These are phyloP conservation scores for Carex littledalei DNA, from an alignment of 176 grass and related monocot species.

Conservation along the genomic window DNA sequence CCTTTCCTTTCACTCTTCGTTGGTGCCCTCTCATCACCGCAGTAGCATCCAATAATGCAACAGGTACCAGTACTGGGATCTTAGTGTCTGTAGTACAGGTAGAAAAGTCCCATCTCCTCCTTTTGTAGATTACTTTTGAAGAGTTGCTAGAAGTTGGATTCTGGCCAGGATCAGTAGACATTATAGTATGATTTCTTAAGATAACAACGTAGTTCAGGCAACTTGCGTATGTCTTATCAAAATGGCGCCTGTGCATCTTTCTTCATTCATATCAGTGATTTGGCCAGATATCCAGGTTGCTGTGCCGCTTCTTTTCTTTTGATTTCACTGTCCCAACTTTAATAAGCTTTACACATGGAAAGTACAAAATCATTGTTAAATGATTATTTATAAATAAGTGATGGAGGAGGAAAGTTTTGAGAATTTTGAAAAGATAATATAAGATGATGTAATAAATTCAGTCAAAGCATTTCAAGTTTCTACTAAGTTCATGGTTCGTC, in stretches of 20 bases:
- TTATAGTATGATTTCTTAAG: slow-evolving; percentile 1
- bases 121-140: not conserved
- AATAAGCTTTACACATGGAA: not conserved
- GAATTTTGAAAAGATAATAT: not conserved
- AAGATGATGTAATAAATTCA: not conserved
- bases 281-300: not conserved
- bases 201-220: not conserved
- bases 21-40: not conserved
- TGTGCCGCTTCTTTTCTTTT: not conserved
- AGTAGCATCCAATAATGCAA: not conserved
- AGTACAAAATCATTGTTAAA: not conserved
- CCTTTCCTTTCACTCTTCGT: slow-evolving; percentile 6
- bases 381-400: not conserved
- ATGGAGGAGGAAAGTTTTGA: not conserved
- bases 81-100: not conserved
- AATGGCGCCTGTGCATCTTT: not conserved
- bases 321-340: not conserved
- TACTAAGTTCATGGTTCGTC: not conserved
- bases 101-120: not conserved
- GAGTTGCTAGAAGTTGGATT: not conserved
- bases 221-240: not conserved
- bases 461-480: not conserved
- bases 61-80: not conserved
- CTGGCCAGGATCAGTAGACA: not conserved
- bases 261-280: slow-evolving; percentile 5